Evolutionary conservation across 1,284 basidiomycete species (phyloP).

Genomic region (Neonothopanus nambi): DNA sequence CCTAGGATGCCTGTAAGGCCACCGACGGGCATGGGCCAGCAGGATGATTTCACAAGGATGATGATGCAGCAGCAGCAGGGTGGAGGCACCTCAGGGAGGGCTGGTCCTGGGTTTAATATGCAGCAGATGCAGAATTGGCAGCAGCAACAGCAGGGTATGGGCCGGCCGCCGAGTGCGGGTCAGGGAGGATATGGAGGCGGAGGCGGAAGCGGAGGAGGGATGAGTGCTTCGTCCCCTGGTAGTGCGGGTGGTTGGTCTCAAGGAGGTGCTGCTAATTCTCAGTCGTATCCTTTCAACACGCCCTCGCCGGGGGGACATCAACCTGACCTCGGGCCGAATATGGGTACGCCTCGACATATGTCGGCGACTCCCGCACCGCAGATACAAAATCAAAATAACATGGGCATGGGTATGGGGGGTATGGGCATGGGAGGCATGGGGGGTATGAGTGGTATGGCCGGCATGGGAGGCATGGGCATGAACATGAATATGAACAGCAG

Average conservation of each 20-base stretch:
- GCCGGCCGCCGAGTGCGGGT: slow-evolving; percentile 7
- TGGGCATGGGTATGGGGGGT: slow-evolving; percentile 10
- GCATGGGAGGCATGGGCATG: slow-evolving; percentile 2
- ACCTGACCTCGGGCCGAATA: slow-evolving; percentile 10
- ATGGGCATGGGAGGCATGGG: slow-evolving; percentile 6
- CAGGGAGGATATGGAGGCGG: slow-evolving; percentile 10
- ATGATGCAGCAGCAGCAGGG: slow-evolving; percentile 34
- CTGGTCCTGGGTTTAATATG: slow-evolving; percentile 11
- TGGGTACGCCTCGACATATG: slow-evolving; percentile 15
- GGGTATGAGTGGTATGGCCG: too few species aligned
- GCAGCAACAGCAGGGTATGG: slow-evolving; percentile 22
- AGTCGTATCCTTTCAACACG: slow-evolving; percentile 16
- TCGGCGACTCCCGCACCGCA: slow-evolving; percentile 15
- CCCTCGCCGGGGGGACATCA: slow-evolving; percentile 23
- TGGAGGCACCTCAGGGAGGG: slow-evolving; percentile 11
- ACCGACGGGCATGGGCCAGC: slow-evolving; percentile 30
- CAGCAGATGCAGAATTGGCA: slow-evolving; percentile 28
- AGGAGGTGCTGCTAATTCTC: slow-evolving; percentile 11
- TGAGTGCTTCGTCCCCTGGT: slow-evolving; percentile 6
- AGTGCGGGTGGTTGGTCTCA: slow-evolving; percentile 7
- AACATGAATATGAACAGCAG: slow-evolving; percentile 15
- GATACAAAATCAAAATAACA: slow-evolving; percentile 37
- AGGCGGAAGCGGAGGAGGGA: slow-evolving; percentile 13
- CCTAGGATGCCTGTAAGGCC: slow-evolving; percentile 39
- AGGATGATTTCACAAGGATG: slow-evolving; percentile 56